Evolutionary conservation across 208 protist species (phyloP).

Genomic region (Naegleria fowleri): DNA sequence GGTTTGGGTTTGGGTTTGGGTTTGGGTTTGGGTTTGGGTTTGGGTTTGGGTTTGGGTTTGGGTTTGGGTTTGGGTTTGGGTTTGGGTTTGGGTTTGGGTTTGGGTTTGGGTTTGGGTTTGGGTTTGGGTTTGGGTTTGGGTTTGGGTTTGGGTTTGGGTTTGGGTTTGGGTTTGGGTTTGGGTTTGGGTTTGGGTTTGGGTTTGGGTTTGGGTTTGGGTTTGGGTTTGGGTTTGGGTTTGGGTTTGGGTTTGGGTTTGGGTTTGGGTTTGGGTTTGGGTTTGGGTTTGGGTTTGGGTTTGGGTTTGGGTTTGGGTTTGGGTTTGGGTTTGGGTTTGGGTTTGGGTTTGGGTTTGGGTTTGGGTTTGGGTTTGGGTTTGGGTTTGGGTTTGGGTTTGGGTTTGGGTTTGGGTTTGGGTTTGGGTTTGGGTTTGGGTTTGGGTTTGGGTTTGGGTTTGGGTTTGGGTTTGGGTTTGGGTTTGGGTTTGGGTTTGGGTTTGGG

Average conservation of each 20-base stretch:
- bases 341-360: constrained; percentile 35
- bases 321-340: constrained; percentile 37
- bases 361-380: constrained; percentile 37
- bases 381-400: constrained; percentile 37
- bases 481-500: constrained; percentile 37
- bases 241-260: constrained; percentile 37
- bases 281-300: constrained; percentile 35
- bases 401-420: constrained; percentile 35
- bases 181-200: constrained; percentile 37
- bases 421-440: constrained; percentile 37
- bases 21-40: constrained; percentile 37
- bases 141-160: constrained; percentile 37
- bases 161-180: constrained; percentile 35
- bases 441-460: constrained; percentile 37
- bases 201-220: constrained; percentile 37
- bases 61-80: constrained; percentile 36
- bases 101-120: constrained; percentile 34
- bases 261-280: constrained; percentile 37
- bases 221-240: constrained; percentile 35
- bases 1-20: constrained; percentile 37
- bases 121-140: constrained; percentile 37
- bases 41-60: constrained; percentile 36
- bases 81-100: constrained; percentile 36
- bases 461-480: constrained; percentile 35
- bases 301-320: constrained; percentile 37